phyloP scores from a whole-genome alignment of 2,329 filamentous ascomycete species.

The Trichoderma atrobrunneum region DNA sequence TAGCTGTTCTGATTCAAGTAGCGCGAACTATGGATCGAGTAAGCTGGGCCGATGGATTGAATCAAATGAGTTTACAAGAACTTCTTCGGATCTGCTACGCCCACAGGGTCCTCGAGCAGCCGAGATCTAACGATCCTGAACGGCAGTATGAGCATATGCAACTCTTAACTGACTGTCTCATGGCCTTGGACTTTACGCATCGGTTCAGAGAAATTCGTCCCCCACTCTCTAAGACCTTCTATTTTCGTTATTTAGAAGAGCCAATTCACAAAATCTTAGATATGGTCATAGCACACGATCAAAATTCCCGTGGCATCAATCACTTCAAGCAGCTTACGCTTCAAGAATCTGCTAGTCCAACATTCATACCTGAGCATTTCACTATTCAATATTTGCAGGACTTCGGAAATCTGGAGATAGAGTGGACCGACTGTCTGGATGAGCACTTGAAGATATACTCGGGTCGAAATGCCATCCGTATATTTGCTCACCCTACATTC shows the following conservation, averaged over 20 bases:
- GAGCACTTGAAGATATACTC: background rate
- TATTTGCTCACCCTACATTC: background rate
- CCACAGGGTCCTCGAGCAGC: background rate
- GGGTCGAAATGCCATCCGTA: background rate
- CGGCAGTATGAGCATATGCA: background rate
- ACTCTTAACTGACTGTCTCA: background rate
- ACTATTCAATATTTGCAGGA: background rate
- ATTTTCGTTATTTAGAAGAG: background rate
- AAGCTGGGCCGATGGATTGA: background rate
- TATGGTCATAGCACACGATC: background rate
- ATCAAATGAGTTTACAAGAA: background rate
- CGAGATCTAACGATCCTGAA: background rate
- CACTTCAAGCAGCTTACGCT: background rate
- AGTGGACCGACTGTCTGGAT: background rate
- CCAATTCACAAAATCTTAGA: background rate
- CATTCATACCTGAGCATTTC: background rate
- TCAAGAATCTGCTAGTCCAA: background rate
- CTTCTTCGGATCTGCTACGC: background rate
- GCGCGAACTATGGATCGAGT: background rate
- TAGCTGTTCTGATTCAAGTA: background rate
- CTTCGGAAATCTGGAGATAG: background rate
- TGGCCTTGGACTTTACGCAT: background rate
- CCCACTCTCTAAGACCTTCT: background rate
- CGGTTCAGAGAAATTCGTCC: background rate
- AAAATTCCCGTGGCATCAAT: background rate